Evolutionary conservation across 495 filamentous ascomycete genomes (phyloP).

Genomic region (Penicillium nucicola): DNA sequence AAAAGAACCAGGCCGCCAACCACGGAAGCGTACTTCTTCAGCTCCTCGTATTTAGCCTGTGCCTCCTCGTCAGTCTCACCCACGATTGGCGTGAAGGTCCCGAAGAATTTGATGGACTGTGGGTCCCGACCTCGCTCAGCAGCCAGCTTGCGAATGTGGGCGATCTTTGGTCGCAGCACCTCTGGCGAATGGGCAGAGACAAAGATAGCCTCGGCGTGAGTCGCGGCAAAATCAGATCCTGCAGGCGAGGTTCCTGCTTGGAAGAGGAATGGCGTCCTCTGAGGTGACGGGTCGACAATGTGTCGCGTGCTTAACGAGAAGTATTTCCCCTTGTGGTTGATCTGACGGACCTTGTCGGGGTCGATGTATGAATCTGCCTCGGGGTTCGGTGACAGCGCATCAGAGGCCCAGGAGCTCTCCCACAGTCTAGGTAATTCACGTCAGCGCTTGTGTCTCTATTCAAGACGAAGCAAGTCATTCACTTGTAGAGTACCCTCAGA

Average conservation of each 20-base stretch:
- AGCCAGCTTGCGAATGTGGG: slow-evolving; percentile 52
- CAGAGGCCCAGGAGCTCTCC: slow-evolving; percentile 59
- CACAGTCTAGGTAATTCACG: slow-evolving; percentile 41
- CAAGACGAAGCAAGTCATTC: neutral
- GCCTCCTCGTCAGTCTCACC: slow-evolving; percentile 57
- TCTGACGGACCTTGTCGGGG: slow-evolving; percentile 53
- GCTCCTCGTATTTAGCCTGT: slow-evolving; percentile 47
- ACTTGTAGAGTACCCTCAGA: slow-evolving; percentile 54
- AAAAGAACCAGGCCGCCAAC: slow-evolving; percentile 59
- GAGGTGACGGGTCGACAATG: slow-evolving; percentile 59
- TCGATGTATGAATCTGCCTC: slow-evolving; percentile 51
- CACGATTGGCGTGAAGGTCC: slow-evolving; percentile 55
- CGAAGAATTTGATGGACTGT: slow-evolving; percentile 57
- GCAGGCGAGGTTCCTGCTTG: slow-evolving; percentile 61
- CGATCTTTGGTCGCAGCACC: slow-evolving; percentile 50
- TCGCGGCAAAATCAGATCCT: slow-evolving; percentile 55
- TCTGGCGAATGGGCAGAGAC: slow-evolving; percentile 53
- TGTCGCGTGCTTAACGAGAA: slow-evolving; percentile 50
- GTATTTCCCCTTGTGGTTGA: slow-evolving; percentile 59
- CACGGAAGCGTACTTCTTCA: slow-evolving; percentile 49
- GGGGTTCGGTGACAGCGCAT: slow-evolving; percentile 48
- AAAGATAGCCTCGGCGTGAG: slow-evolving; percentile 64
- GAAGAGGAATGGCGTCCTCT: slow-evolving; percentile 62
- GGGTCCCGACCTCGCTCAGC: slow-evolving; percentile 51
- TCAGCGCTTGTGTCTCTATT: neutral